These are phyloP conservation scores for Aspergillus nomiae DNA, from an alignment of 2,329 filamentous ascomycete species.

Conservation along the genomic window DNA sequence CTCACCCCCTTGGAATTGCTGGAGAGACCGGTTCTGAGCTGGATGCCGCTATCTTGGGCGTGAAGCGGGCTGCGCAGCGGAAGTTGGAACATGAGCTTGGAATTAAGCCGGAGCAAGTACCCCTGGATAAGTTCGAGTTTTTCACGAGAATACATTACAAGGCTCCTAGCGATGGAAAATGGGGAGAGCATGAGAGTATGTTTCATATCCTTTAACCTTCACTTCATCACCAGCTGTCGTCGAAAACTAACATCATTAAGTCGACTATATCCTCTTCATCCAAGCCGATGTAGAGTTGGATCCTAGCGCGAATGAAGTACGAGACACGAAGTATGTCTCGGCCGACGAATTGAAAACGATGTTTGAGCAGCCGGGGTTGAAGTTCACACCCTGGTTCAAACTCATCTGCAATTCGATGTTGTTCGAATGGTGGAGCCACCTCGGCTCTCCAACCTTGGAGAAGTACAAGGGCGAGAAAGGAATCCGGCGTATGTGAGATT, in stretches of 20 bases:
- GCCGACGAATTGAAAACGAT: conserved; percentile 79
- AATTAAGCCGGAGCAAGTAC: conserved; percentile 85
- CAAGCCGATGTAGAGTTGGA: conserved; percentile 80
- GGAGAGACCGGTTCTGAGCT: conserved; percentile 86
- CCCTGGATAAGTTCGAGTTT: conserved; percentile 87
- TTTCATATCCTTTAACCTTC: conserved; percentile 20
- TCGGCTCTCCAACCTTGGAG: conserved; percentile 73
- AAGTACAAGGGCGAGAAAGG: conserved; percentile 83
- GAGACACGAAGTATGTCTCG: conserved; percentile 80
- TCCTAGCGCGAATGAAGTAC: conserved; percentile 84
- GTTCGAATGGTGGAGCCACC: conserved; percentile 93
- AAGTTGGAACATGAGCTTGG: conserved; percentile 95
- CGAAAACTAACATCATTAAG: conserved; percentile 48
- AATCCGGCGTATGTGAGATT: conserved; percentile 76
- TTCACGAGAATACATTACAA: conserved; percentile 98
- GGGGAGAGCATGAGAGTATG: conserved; percentile 98
- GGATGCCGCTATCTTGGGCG: conserved; percentile 76
- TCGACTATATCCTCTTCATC: conserved; percentile 99
- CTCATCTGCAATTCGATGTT: conserved; percentile 97
- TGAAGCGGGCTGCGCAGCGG: conserved; percentile 86
- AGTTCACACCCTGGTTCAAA: conserved; percentile 99
- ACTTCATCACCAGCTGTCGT: neutral
- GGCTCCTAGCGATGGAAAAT: conserved; percentile 93
- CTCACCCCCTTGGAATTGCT: conserved; percentile 88
- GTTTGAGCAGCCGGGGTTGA: conserved; percentile 77